Evolutionary conservation across 2,329 filamentous ascomycete species (phyloP).

Genomic region (Fusarium tricinctum): DNA sequence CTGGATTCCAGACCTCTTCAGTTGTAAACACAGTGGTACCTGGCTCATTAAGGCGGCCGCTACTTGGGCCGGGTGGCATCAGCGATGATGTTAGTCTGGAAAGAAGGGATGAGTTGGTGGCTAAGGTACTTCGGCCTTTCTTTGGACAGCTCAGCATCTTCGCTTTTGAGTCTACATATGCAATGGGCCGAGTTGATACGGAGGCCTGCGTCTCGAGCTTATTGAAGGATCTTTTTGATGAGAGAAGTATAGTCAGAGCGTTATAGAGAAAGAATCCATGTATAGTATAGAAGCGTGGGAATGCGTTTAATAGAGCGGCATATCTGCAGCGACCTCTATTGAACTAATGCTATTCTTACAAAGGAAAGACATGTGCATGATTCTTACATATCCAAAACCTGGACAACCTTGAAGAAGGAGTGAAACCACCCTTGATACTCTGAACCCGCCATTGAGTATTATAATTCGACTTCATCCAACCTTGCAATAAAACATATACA

Average conservation of each 20-base stretch:
- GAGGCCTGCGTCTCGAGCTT: conserved; percentile 74
- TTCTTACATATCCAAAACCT: not conserved
- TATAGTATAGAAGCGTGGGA: conserved; percentile 2
- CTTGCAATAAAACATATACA: not conserved
- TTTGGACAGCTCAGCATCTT: conserved; percentile 93
- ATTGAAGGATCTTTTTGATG: conserved; percentile 83
- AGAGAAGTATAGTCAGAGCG: conserved; percentile 75
- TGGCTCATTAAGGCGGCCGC: conserved; percentile 60
- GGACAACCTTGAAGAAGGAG: not conserved
- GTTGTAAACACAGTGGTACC: conserved; percentile 55
- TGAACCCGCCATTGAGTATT: not conserved
- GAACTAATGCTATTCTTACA: conserved; percentile 1
- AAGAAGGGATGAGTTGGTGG: conserved; percentile 76
- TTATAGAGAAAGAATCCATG: conserved; percentile 55
- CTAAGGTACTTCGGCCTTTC: conserved; percentile 86
- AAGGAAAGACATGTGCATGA: conserved; percentile 5
- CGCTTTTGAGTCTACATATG: conserved; percentile 93
- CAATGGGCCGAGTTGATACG: conserved; percentile 79
- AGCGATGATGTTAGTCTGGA: conserved; percentile 70
- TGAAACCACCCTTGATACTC: conserved; percentile 8
- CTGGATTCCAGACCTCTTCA: conserved; percentile 55
- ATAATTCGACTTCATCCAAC: not conserved
- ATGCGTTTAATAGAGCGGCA: conserved; percentile 32
- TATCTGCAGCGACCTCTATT: conserved; percentile 27
- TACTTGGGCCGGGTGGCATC: conserved; percentile 67